Evolutionary conservation across 2,329 filamentous ascomycete genomes (phyloP).

Genomic region (Ceratocystis ficicola): DNA sequence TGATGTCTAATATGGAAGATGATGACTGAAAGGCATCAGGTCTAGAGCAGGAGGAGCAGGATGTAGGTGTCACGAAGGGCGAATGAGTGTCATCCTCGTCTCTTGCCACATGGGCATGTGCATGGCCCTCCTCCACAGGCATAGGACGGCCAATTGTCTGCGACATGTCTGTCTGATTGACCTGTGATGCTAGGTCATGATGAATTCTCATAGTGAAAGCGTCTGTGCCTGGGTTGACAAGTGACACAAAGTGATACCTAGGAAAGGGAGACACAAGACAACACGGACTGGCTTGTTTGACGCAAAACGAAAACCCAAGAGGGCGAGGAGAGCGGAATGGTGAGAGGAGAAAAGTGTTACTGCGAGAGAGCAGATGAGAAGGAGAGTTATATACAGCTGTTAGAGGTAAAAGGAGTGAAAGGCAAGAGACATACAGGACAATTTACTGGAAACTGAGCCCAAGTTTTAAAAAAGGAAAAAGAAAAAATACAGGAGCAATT

Average conservation of each 20-base stretch:
- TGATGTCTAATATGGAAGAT: neutral
- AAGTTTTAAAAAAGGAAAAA: neutral
- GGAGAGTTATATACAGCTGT: neutral
- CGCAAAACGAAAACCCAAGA: neutral
- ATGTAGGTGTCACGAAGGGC: neutral
- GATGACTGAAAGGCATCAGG: neutral
- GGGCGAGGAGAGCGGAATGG: neutral
- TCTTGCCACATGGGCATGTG: neutral
- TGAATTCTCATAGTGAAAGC: neutral
- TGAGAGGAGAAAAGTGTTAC: neutral
- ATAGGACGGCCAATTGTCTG: neutral
- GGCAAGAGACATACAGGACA: neutral
- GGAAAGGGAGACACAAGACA: neutral
- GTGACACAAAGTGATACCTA: neutral
- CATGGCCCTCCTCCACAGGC: neutral
- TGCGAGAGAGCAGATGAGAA: neutral
- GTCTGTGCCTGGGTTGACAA: neutral
- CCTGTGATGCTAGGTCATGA: neutral
- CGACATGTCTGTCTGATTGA: neutral
- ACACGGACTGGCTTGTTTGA: neutral
- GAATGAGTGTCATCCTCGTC: slow-evolving; percentile 1
- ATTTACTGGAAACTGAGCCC: neutral
- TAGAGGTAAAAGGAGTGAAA: neutral
- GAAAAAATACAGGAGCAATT: neutral
- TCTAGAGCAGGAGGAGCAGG: neutral